phyloP scores from a whole-genome alignment of 352 stramenopile genomes.

The Phytophthora idaei region DNA sequence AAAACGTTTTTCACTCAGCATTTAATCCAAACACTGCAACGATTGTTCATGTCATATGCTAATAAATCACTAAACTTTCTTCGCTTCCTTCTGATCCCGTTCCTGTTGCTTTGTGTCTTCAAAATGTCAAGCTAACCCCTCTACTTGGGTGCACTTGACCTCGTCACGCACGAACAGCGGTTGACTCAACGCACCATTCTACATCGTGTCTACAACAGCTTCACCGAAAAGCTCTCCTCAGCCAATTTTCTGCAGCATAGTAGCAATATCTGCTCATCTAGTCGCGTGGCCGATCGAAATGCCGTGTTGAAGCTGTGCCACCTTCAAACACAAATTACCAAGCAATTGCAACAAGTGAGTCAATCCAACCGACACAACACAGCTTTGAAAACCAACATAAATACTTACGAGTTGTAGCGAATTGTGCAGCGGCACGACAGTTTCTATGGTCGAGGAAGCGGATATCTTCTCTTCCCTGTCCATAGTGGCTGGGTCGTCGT shows the following conservation, averaged over 20 bases:
- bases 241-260: neutral
- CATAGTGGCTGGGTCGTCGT: slow-evolving; percentile 46
- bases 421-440: slow-evolving; percentile 71
- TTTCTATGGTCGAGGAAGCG: slow-evolving; percentile 75
- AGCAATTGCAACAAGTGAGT: slow-evolving; percentile 7
- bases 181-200: slow-evolving; percentile 1
- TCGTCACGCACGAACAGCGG: slow-evolving; percentile 2
- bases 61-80: slow-evolving; percentile 37
- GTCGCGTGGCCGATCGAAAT: slow-evolving; percentile 54
- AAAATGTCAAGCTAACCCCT: slow-evolving; percentile 27
- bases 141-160: slow-evolving; percentile 8
- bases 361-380: neutral
- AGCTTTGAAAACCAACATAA: neutral
- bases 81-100: neutral
- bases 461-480: slow-evolving; percentile 63
- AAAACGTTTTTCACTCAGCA: too few relatives aligned
- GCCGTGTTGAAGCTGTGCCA: slow-evolving; percentile 59
- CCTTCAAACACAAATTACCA: slow-evolving; percentile 22
- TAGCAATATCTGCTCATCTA: slow-evolving; percentile 29
- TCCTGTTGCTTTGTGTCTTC: slow-evolving; percentile 18
- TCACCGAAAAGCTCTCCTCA: neutral
- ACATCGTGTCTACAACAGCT: slow-evolving; percentile 1
- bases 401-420: slow-evolving; percentile 67
- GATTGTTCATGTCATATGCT: slow-evolving; percentile 14
- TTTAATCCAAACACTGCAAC: neutral